phyloP scores from a whole-genome alignment of 352 stramenopile species.

The Pythium scleroteichum region DNA sequence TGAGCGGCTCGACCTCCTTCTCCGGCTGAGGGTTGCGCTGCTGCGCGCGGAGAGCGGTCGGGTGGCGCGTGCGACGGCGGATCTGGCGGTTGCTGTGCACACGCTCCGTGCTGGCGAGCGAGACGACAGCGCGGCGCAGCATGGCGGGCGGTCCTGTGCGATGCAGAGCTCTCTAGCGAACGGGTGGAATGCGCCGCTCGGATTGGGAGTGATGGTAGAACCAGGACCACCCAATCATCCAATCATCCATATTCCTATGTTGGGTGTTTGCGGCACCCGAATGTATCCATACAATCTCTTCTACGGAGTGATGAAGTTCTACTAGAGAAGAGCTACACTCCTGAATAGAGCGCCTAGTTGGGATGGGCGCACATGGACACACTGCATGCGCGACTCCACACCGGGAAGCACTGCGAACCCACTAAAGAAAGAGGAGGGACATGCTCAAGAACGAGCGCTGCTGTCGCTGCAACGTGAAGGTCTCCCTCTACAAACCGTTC shows the following conservation, averaged over 20 bases:
- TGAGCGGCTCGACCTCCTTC: conserved; percentile 66
- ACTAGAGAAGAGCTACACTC: too few relatives aligned
- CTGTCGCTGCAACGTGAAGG: not conserved
- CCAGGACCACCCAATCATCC: conserved; percentile 5
- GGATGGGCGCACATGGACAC: too few relatives aligned
- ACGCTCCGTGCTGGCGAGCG: conserved; percentile 49
- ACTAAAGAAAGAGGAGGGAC: too few relatives aligned
- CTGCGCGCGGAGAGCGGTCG: conserved; percentile 62
- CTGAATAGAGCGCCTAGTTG: too few relatives aligned
- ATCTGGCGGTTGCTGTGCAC: conserved; percentile 87
- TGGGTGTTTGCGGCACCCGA: too few relatives aligned
- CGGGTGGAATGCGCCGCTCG: conserved; percentile 12
- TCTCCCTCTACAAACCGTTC: too few relatives aligned
- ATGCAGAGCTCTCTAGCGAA: not conserved
- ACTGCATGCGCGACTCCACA: too few relatives aligned
- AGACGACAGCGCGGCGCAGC: conserved; percentile 57
- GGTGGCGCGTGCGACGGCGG: conserved; percentile 79
- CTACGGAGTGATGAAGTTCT: too few relatives aligned
- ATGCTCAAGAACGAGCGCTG: not conserved
- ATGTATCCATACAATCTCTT: conserved; percentile 8
- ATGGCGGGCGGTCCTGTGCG: conserved; percentile 21
- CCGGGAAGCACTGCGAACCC: too few relatives aligned
- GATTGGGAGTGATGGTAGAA: not conserved
- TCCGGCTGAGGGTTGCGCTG: conserved; percentile 60
- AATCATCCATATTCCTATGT: not conserved